Evolutionary conservation across 1,284 basidiomycete species (phyloP), one percentile per base, ranked within the genome.

Genomic region (Melampsora larici-populina): DNA sequence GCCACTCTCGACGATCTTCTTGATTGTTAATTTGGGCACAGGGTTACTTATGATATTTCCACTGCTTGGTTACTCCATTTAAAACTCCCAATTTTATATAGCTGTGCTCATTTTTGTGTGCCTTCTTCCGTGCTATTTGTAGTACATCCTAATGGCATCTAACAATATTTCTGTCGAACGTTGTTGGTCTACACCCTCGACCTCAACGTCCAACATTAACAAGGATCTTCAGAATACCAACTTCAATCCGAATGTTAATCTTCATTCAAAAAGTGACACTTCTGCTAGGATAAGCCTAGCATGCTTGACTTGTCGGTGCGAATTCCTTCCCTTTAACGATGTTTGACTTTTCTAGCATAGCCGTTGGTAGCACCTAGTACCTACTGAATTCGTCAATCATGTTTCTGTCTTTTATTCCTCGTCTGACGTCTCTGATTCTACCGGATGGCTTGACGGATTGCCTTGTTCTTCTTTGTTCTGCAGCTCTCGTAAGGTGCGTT

Each of bases 401-500:
- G 26, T 67, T 29, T 17, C 21, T 49, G 21, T n/a, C 43, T 29
- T 65, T 43, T 48, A 6, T 69, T 69, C 46, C 46, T 8, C 49
- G 11, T 29, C 49, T 49, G 46, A 49, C 29, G n/a, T 51, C 43
- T 46, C 66, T 69, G 66, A 26, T 26, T 21, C 33, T 36, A 9
- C 9, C 4, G 36, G 36, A 36, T 36, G 36, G 9, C 3, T n/a
- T 46, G 31, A 55, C 26, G 58, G 36, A 55, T 69, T 40, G 49
- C 51, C 46, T 24, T 55, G 18, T 31, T 36, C 26, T 36, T 21
- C 67, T 69, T 26, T 33, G 18, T 31, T 36, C 26, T 36, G 29
- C 67, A 69, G 67, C 49, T 69, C 67, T 46, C 67, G 67, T 55
- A 69, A 69, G 67, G 67, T 69, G 13, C 67, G 67, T 33, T 69